A percentile compares a stretch with the other conserved stretches of the same genome.
These are phyloP conservation scores for Phoenix roebelenii DNA, from an alignment of 176 grass and related monocot species.

Conservation along the genomic window DNA sequence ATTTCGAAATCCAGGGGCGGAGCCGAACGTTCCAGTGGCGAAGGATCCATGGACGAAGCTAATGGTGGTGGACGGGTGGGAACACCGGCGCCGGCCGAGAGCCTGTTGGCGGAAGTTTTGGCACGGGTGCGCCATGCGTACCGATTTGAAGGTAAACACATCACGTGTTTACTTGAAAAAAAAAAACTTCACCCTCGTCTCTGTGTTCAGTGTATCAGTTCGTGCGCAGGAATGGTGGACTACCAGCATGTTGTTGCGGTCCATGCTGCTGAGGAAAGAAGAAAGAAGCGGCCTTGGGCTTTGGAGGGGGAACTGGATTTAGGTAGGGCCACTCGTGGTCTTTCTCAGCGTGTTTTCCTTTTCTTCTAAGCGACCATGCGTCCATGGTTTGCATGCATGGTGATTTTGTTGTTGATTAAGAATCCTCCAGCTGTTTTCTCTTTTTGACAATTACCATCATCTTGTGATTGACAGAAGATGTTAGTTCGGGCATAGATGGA, in stretches of 20 bases:
- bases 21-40: too few relatives aligned
- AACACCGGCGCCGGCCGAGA: neutral
- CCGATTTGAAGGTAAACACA: conserved; percentile 52
- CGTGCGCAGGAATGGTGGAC: conserved; percentile 60
- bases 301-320: conserved; percentile 20
- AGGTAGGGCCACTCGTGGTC: conserved; percentile 3
- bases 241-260: conserved; percentile 77
- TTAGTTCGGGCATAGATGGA: conserved; percentile 37
- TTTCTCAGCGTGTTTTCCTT: too few relatives aligned
- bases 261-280: conserved; percentile 56
- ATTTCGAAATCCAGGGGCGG: conserved; percentile 31
- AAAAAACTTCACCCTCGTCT: neutral
- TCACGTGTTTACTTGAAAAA: neutral
- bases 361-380: too few relatives aligned
- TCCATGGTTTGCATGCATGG: too few relatives aligned
- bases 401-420: too few relatives aligned
- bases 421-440: conserved; percentile 1
- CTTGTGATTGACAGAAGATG: conserved; percentile 26
- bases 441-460: conserved; percentile 3
- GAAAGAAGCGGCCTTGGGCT: conserved; percentile 37
- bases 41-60: neutral
- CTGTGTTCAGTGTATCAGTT: neutral
- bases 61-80: neutral
- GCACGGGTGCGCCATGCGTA: conserved; percentile 52
- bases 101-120: conserved; percentile 41